These are phyloP conservation scores for Aspergillus ruber DNA, from an alignment of 2,329 filamentous ascomycete genomes.

Conservation along the genomic window DNA sequence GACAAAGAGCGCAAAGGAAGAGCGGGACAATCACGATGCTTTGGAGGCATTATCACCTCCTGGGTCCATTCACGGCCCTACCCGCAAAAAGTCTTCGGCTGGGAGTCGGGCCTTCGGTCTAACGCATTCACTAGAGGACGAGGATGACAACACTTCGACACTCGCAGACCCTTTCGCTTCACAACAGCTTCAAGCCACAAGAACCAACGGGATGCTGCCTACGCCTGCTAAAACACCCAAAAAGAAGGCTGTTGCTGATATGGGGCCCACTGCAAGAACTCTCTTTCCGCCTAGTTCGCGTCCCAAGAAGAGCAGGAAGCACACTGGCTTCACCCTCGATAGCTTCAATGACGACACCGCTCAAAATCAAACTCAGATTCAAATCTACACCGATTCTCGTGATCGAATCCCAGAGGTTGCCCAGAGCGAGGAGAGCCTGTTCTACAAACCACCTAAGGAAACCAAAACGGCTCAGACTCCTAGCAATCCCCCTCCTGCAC, in stretches of 20 bases:
- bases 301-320: constrained; percentile 40
- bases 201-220: constrained; percentile 46
- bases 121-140: constrained; percentile 11
- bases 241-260: constrained; percentile 45
- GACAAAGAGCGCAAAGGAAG: constrained; percentile 12
- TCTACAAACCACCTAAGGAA: constrained; percentile 36
- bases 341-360: constrained; percentile 32
- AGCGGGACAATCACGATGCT: constrained; percentile 15
- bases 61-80: constrained; percentile 19
- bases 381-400: constrained; percentile 59
- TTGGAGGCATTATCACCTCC: constrained; percentile 23
- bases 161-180: constrained; percentile 17
- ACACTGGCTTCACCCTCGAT: constrained; percentile 40
- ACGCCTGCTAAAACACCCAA: constrained; percentile 58
- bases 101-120: constrained; percentile 7
- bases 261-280: constrained; percentile 46
- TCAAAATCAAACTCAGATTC: constrained; percentile 37
- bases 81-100: constrained; percentile 20
- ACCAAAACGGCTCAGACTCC: constrained; percentile 13
- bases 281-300: constrained; percentile 48
- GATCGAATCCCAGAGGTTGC: constrained; percentile 53
- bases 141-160: constrained; percentile 6
- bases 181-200: constrained; percentile 19
- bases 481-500: constrained; percentile 19
- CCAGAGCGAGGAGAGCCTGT: constrained; percentile 50